Conservation (phyloP, 1,139 yeast genomes). For the Nakaseomyces glabratus region DNA sequence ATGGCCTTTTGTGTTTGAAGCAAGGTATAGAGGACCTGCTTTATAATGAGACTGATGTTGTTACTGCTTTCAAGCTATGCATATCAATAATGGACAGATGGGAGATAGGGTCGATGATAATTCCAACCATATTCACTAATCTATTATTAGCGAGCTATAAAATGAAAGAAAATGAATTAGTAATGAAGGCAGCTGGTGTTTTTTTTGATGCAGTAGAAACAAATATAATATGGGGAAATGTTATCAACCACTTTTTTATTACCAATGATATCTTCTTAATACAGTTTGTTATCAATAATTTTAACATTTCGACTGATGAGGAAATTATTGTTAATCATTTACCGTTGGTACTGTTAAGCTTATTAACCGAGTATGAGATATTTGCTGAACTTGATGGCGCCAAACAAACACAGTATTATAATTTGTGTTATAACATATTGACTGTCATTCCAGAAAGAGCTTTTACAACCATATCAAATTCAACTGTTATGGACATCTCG, state of each 20-base stretch:
- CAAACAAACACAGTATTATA: conserved; percentile 9
- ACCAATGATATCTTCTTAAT: conserved; percentile 38
- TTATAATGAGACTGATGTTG: conserved; percentile 28
- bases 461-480: conserved; percentile 40
- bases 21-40: conserved; percentile 47
- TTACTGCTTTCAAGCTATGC: conserved; percentile 49
- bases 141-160: conserved; percentile 39
- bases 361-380: conserved; percentile 28
- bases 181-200: conserved; percentile 49
- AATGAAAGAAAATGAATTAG: conserved; percentile 32
- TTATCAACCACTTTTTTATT: conserved; percentile 36
- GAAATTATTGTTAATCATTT: conserved; percentile 72
- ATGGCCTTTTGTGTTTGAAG: conserved; percentile 45
- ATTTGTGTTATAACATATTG: conserved; percentile 34
- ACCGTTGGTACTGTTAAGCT: conserved; percentile 55
- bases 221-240: conserved; percentile 60
- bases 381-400: conserved; percentile 4
- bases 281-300: conserved; percentile 50
- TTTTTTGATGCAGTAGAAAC: conserved; percentile 86
- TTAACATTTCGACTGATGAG: conserved; percentile 66
- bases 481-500: conserved; percentile 24
- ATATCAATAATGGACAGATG: conserved; percentile 79
- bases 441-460: conserved; percentile 53
- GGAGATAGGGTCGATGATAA: conserved; percentile 75
- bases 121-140: conserved; percentile 63